Conservation (phyloP, 2,329 filamentous ascomycete genomes). For the Parafenestella ontariensis region DNA sequence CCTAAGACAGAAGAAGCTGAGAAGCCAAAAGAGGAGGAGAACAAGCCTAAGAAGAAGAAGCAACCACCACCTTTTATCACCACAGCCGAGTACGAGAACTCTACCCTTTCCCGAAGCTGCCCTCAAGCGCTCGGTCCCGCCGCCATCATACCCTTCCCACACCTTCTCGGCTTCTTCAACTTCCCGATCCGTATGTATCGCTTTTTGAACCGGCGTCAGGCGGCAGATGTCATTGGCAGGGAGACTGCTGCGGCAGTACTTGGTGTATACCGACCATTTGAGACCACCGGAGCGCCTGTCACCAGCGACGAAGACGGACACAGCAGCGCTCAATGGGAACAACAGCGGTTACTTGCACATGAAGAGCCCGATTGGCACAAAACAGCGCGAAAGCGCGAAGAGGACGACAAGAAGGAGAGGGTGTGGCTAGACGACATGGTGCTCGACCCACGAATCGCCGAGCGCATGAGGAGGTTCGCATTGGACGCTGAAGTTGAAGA, state of each 20-base stretch:
- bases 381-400: constrained; percentile 65
- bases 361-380: constrained; percentile 89
- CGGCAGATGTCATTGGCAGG: constrained; percentile 88
- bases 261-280: constrained; percentile 58
- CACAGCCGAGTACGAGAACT: constrained; percentile 73
- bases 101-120: constrained; percentile 68
- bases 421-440: constrained; percentile 79
- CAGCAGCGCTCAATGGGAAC: constrained; percentile 60
- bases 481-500: constrained; percentile 73
- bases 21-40: constrained; percentile 48
- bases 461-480: constrained; percentile 82
- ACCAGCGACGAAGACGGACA: constrained; percentile 41
- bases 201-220: constrained; percentile 81
- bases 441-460: constrained; percentile 76
- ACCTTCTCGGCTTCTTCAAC: constrained; percentile 90
- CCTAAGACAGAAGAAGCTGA: constrained; percentile 33
- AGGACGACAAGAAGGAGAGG: constrained; percentile 60
- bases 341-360: constrained; percentile 67
- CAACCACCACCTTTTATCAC: constrained; percentile 77
- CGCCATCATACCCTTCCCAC: constrained; percentile 77
- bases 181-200: constrained; percentile 86
- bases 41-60: constrained; percentile 57
- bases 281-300: constrained; percentile 29
- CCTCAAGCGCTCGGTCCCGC: constrained; percentile 78
- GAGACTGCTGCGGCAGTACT: constrained; percentile 88